Percentiles rank a stretch among this genome's conserved stretches.
Conservation (phyloP, 805 yeast genomes). For the Scheffersomyces lignosus region DNA sequence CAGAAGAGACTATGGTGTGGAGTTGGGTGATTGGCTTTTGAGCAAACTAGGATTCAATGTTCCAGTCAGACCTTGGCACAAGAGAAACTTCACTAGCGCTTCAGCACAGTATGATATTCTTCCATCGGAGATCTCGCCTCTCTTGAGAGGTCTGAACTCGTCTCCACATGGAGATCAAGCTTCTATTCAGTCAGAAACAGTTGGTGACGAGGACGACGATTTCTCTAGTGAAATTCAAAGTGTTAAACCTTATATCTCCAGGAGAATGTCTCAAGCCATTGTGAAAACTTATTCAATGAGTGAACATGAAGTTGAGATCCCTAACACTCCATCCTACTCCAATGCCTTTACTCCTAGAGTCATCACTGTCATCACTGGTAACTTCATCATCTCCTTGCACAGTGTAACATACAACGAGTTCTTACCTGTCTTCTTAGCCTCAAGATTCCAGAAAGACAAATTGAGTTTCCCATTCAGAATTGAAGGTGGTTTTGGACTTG, state of each 20-base stretch:
- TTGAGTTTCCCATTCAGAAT: constrained; percentile 35
- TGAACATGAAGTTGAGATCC: constrained; percentile 5
- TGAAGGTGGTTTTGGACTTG: constrained; percentile 38
- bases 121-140: constrained; percentile 1
- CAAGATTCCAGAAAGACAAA: constrained; percentile 23
- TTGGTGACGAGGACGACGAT: constrained; percentile 8
- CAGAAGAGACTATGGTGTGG: constrained; percentile 32
- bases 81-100: background rate
- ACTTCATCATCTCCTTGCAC: constrained; percentile 35
- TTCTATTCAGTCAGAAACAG: constrained; percentile 4
- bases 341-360: constrained; percentile 32
- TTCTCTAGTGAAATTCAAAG: constrained; percentile 7
- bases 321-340: constrained; percentile 2
- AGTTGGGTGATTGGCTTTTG: constrained; percentile 36
- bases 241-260: constrained; percentile 10
- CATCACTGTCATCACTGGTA: constrained; percentile 30
- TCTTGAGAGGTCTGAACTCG: background rate
- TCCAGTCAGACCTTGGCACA: constrained; percentile 32
- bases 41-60: constrained; percentile 23
- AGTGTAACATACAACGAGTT: constrained; percentile 34
- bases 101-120: background rate
- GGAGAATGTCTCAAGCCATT: constrained; percentile 20
- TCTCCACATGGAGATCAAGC: constrained; percentile 2
- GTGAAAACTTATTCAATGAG: constrained; percentile 16
- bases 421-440: constrained; percentile 38